Base-by-base conservation (phyloP, 441 rosid genomes). In the Croton laevigatus region DNA sequence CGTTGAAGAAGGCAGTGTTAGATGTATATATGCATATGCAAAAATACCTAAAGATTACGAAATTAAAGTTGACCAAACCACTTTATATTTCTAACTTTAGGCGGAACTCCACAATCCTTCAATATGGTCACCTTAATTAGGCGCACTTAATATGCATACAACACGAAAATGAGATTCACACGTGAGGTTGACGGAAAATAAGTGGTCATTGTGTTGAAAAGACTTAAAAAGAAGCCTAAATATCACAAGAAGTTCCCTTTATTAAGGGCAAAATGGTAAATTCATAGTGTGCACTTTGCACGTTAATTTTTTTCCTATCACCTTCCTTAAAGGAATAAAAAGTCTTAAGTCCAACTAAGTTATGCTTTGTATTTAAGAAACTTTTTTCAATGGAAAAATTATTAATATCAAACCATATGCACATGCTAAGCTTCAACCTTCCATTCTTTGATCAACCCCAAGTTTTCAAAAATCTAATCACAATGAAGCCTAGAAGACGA, bases 261-360 rank as follows among this genome's bases (percentile, higher is more conserved):
- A 1, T 46, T 49, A 61, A 65, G 74, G 78, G 10, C 71, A 73
- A 23, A 71, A 70, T 42, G 44, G 72, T 52, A 75, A 6, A 66
- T 55, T 23, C 17, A 4, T 27, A 2, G 32, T 27, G 32, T 27
- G 32, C 10, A 9, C 23, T 8, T 59, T 37, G 19, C 65, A 58
- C 59, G 57, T 60, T 55, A 55, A 3, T 48, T 48, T 63, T 69
- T 59, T 64, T 59, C 70, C 52, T 59, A 19, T 8, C 57, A 34
- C 75, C 76, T 75, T 79, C 63, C 82, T 73, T 67, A 0, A 19
- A 52, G 75, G 36, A 67, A 59, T 68, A 2, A n/a, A 75, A 85
- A 81, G 89, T 83, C 84, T 78, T 78, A 59, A 17, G 77, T 73
- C 79, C 76, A 60, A 65, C 22, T 22, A 17, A 42, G 34, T 14